Evolutionary conservation across 805 yeast genomes (phyloP).

Genomic region (Debaryomyces prosopidis): DNA sequence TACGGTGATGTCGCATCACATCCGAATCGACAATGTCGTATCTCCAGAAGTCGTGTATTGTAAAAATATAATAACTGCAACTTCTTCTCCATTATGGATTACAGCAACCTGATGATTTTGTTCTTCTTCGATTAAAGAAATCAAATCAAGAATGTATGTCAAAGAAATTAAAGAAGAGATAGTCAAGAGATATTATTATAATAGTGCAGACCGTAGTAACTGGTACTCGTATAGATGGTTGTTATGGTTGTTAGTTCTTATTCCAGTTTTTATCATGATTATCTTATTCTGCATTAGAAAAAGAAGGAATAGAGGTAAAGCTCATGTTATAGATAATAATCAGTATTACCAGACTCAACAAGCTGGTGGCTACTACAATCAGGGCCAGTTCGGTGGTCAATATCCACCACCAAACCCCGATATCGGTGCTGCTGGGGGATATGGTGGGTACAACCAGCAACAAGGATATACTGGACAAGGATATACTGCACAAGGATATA

Average conservation of each 20-base stretch:
- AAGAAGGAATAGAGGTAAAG: slow-evolving; percentile 5
- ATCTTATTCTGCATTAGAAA: slow-evolving; percentile 8
- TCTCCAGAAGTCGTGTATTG: too few species aligned
- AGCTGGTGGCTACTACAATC: slow-evolving; percentile 9
- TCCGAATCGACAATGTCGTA: too few species aligned
- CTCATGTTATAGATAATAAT: slow-evolving; percentile 8
- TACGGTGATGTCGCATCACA: too few species aligned
- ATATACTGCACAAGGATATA: not conserved
- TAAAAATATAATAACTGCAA: too few species aligned
- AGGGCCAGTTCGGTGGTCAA: slow-evolving; percentile 1
- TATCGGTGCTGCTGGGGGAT: not conserved
- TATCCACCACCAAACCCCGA: slow-evolving; percentile 2
- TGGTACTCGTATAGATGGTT: slow-evolving; percentile 10
- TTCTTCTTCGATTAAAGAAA: not conserved
- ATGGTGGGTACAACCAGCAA: slow-evolving; percentile 5
- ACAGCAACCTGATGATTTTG: not conserved
- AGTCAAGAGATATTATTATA: slow-evolving; percentile 12
- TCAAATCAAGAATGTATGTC: slow-evolving; percentile 2
- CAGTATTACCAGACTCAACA: slow-evolving; percentile 15
- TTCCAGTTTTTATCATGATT: slow-evolving; percentile 9
- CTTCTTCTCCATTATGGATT: too few species aligned
- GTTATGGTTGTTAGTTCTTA: slow-evolving; percentile 12
- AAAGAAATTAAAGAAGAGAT: slow-evolving; percentile 2
- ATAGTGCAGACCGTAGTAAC: not conserved
- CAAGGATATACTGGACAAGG: slow-evolving; percentile 1